Evolutionary conservation across 225 moss, liverwort and hornwort species (phyloP).

Genomic region (Bryoerythrophyllum caledonicum): DNA sequence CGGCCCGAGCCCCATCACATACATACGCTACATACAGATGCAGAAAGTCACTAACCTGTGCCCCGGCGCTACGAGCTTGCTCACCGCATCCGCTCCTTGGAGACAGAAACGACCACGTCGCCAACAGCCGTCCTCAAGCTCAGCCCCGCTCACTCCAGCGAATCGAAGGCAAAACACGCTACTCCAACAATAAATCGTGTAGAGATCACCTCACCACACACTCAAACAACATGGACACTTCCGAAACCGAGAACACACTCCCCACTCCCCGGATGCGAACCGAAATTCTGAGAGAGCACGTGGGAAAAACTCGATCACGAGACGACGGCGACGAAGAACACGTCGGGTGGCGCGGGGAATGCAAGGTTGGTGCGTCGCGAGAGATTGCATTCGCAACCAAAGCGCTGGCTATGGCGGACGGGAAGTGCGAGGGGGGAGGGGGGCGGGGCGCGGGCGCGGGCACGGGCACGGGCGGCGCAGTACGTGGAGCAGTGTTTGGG

Average conservation of each 20-base stretch:
- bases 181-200: not conserved
- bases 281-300: not conserved
- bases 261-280: no score
- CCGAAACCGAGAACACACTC: constrained; percentile 2
- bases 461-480: not conserved
- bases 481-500: not conserved
- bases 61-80: constrained; percentile 23
- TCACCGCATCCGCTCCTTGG: constrained; percentile 23
- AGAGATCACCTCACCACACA: not conserved
- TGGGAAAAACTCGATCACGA: no score
- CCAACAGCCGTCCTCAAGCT: not conserved
- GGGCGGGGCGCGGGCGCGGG: not conserved
- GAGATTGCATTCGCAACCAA: not conserved
- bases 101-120: not conserved
- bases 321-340: no score
- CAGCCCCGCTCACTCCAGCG: not conserved
- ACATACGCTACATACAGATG: not conserved
- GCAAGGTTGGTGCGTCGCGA: not conserved
- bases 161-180: not conserved
- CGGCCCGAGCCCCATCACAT: not conserved
- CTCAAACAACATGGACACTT: constrained; percentile 39
- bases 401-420: not conserved
- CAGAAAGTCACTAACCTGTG: constrained; percentile 36
- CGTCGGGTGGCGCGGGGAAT: no score
- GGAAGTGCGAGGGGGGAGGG: not conserved